Conservation (phyloP, 495 filamentous ascomycete species). For the Delitschia confertaspora region DNA sequence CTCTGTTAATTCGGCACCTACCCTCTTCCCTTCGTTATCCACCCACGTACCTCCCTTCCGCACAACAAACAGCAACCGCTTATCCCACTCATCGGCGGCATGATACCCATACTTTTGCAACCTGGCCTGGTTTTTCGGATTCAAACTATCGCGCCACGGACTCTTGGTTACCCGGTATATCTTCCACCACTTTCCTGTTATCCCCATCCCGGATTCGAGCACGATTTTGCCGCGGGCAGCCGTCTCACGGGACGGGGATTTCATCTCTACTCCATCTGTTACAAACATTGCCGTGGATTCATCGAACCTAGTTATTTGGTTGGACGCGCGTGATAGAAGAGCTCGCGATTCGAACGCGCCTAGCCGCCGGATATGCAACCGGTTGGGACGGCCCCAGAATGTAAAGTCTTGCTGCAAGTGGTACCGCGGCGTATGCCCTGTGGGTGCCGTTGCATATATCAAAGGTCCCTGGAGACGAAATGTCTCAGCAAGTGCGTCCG, state of each 20-base stretch:
- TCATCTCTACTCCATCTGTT: constrained; percentile 10
- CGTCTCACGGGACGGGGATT: constrained; percentile 12
- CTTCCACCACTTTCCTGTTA: constrained; percentile 16
- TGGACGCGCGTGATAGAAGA: background rate
- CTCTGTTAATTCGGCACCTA: constrained; percentile 5
- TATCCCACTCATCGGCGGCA: constrained; percentile 23
- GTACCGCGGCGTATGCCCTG: constrained; percentile 20
- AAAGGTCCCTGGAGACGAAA: constrained; percentile 18
- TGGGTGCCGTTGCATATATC: constrained; percentile 17
- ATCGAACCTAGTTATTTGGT: constrained; percentile 10
- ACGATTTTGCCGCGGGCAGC: constrained; percentile 14
- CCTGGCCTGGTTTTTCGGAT: constrained; percentile 19
- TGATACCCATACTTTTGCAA: constrained; percentile 27
- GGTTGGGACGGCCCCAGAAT: constrained; percentile 8
- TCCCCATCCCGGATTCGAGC: constrained; percentile 8
- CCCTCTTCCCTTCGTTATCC: constrained; percentile 4
- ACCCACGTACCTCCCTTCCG: constrained; percentile 18
- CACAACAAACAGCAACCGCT: constrained; percentile 15
- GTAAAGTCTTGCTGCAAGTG: constrained; percentile 23
- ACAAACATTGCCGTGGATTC: constrained; percentile 24
- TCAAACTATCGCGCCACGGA: constrained; percentile 15
- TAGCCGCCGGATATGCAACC: constrained; percentile 18
- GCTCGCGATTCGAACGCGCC: constrained; percentile 18
- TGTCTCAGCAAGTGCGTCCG: constrained; percentile 12
- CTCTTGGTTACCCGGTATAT: constrained; percentile 19